Conservation (phyloP, 331 rosid genomes). For the Acacia concinna region DNA sequence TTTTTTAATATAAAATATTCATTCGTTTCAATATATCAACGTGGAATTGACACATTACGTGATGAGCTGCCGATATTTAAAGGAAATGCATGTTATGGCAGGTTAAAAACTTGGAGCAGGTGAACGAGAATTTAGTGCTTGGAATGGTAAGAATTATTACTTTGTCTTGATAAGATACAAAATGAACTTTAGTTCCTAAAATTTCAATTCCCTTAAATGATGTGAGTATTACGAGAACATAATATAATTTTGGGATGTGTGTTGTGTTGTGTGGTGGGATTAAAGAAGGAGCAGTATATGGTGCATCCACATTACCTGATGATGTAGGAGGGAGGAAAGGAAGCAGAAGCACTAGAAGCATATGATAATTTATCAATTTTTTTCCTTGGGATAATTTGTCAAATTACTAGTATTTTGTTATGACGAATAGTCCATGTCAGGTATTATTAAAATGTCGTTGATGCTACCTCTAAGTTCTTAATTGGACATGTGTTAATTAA, state of each 20-base stretch:
- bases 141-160: slow-evolving; percentile 47
- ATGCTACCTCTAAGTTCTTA: no score
- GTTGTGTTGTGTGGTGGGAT: slow-evolving; percentile 10
- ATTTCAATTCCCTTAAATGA: neutral
- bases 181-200: neutral
- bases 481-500: no score
- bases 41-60: neutral
- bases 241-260: neutral
- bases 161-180: neutral
- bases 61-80: neutral
- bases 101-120: slow-evolving; percentile 60
- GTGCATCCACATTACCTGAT: slow-evolving; percentile 57
- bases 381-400: no score
- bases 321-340: slow-evolving; percentile 56
- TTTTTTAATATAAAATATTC: neutral
- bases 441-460: no score
- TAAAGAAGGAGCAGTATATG: slow-evolving; percentile 54
- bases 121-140: slow-evolving; percentile 45
- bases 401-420: neutral
- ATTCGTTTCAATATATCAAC: neutral
- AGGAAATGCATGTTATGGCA: neutral
- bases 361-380: neutral
- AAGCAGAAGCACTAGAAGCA: slow-evolving; percentile 46
- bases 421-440: no score
- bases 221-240: neutral